Percentiles rank a stretch among this genome's conserved stretches.
Evolutionary conservation across 371 early-diverging fungal species (phyloP).

Genomic region (Syncephalis fuscata): DNA sequence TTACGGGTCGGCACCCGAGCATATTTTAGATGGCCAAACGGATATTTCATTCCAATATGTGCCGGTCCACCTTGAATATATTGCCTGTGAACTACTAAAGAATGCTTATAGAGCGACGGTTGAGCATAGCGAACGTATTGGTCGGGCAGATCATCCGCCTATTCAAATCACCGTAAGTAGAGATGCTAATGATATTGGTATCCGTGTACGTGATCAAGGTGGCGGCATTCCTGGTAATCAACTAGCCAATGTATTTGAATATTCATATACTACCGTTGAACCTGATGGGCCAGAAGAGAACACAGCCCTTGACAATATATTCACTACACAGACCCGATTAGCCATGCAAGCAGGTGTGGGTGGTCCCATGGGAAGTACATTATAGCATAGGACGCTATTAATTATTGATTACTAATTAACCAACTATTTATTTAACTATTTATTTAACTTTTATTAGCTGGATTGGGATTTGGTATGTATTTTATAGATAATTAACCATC

Average conservation of each 20-base stretch:
- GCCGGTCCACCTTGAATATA: constrained; percentile 90
- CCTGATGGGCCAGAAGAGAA: constrained; percentile 27
- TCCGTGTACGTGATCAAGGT: constrained; percentile 85
- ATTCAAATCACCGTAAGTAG: constrained; percentile 77
- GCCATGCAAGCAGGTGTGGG: constrained; percentile 72
- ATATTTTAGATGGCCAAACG: constrained; percentile 54
- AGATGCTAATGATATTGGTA: constrained; percentile 59
- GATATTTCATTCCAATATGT: constrained; percentile 78
- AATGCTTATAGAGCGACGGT: constrained; percentile 86
- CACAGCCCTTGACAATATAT: constrained; percentile 22
- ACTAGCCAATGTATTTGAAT: constrained; percentile 71
- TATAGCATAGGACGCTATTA: constrained; percentile 42
- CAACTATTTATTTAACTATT: too few species aligned
- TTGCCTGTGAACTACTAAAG: constrained; percentile 81
- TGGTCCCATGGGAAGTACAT: constrained; percentile 65
- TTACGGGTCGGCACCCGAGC: constrained; percentile 69
- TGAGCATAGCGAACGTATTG: constrained; percentile 39
- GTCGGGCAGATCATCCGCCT: constrained; percentile 32
- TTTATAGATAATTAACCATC: not conserved
- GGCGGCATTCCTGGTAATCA: constrained; percentile 77
- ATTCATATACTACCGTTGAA: constrained; percentile 81
- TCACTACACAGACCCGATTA: constrained; percentile 38
- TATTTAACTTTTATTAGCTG: constrained; percentile 16
- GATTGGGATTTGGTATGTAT: constrained; percentile 31
- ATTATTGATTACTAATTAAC: too few species aligned